Conservation (phyloP, 352 stramenopile genomes). For the Phytophthora ohioensis region DNA sequence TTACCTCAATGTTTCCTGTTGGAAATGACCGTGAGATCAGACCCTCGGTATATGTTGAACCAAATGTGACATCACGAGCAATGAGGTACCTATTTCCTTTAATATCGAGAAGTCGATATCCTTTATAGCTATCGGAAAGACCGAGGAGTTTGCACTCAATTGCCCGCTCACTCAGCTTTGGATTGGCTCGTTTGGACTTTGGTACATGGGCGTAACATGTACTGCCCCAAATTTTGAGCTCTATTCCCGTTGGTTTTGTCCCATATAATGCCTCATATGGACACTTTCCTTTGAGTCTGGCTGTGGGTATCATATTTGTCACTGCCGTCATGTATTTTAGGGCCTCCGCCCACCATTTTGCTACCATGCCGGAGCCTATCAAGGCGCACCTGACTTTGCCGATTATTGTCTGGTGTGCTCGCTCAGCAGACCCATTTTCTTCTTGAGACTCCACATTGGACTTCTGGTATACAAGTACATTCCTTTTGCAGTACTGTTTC, state of each 20-base stretch:
- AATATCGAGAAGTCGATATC: slow-evolving; percentile 10
- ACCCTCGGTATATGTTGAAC: neutral
- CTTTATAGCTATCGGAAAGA: neutral
- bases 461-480: slow-evolving; percentile 1
- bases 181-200: slow-evolving; percentile 1
- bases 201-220: neutral
- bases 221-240: neutral
- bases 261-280: slow-evolving; percentile 16
- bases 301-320: slow-evolving; percentile 7
- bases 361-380: neutral
- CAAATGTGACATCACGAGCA: slow-evolving; percentile 3
- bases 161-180: slow-evolving; percentile 3
- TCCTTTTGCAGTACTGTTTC: slow-evolving; percentile 1
- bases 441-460: slow-evolving; percentile 14
- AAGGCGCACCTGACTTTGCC: slow-evolving; percentile 6
- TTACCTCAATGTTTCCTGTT: neutral
- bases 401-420: slow-evolving; percentile 17
- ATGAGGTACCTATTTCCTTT: slow-evolving; percentile 8
- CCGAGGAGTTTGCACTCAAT: slow-evolving; percentile 1
- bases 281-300: slow-evolving; percentile 11
- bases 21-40: slow-evolving; percentile 8
- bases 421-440: slow-evolving; percentile 11
- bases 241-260: neutral
- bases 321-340: slow-evolving; percentile 8
- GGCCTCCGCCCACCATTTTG: slow-evolving; percentile 16